Evolutionary conservation across 2,329 filamentous ascomycete genomes (phyloP), one percentile per base, ranked within the genome.

Genomic region (Pseudogymnoascus sp.): DNA sequence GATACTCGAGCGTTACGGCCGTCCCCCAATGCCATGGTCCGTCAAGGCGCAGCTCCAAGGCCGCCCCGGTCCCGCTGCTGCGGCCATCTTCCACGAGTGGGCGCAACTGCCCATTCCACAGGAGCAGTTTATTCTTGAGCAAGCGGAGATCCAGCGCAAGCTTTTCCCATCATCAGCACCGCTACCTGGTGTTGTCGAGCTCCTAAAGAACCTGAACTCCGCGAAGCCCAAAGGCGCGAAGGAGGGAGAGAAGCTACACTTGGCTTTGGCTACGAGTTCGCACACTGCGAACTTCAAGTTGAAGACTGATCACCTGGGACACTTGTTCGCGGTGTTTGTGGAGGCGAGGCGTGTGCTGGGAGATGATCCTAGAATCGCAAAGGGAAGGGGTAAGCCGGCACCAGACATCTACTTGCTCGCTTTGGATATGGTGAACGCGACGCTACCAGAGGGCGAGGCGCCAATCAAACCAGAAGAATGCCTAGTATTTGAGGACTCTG

Each of bases 351-450:
- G 85, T 52, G 86, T 99, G 0, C 76, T 95, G 0, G 94, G 94
- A 9, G 94, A 99, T 69, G 92, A 99, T 71, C 70, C 77, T 5
- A 81, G 94, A 57, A 89, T 99, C 65, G 76, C 81, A 0, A 74
- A 79, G 3, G 92, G 92, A 0, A 78, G 90, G n/a, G 94, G 94
- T 10, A 99, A 99, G 74, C 94, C 94, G 0, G 81, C 92, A 30
- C 94, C 92, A 0, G 92, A 99, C 74, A 99, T 99, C 66, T 97
- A 95, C 73, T 75, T 95, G 7, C 78, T 97, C 0, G 92, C 94
- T 0, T 77, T 99, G 60, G 79, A 88, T 73, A 89, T 85, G 3
- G 86, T 99, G 71, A 99, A 99, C 73, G 82, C 82, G 41, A 83
- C 83, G 13, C 77, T 95, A 5, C 75, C 77, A 0, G 74, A 79